Base-by-base conservation (phyloP, 2,329 filamentous ascomycete species). In the Sarocladium strictum region DNA sequence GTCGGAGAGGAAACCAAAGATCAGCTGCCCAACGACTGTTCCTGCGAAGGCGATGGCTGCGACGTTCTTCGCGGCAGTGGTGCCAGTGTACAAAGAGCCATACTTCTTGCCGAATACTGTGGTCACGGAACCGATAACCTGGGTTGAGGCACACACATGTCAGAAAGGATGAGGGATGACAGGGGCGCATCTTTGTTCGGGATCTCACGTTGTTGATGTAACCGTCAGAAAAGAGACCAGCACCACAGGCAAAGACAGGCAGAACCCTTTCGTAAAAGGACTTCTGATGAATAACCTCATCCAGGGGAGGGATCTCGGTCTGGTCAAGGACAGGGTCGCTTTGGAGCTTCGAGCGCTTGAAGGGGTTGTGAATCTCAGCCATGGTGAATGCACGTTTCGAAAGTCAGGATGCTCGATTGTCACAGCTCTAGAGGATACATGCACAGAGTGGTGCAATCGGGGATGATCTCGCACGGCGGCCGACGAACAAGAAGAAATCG, bases 211-310 rank as follows among this genome's bases (percentile, higher is more conserved):
- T 90, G 71, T 96, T 95, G 66, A 96, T 82, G 69, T 96, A 96
- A 15, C 92, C 92, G 69, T 96, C 92, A 23, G 87, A 91, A 71
- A 96, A 96, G 2, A 96, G 78, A 63, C 92, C 92, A 53, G 91
- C 89, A 59, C 92, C 92, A 65, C 90, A 96, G 41, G 91, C 91
- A 61, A 96, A 86, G 1, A 90, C 87, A 14, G 91, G 90, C 78
- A 80, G 41, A 3, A 59, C 62, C 2, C 60, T 54, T 21, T 61
- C 14, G 24, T 57, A 54, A 32, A 64, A 65, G 10, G 61, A 50
- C 57, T 61, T 64, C 33, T 47, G 55, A 52, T 53, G 29, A 11
- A 53, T 6, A n/a, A 26, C 55, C 19, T 40, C 23, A 26, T 59
- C 60, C 19, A 58, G 27, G 6, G 17, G 14, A 35, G n/a, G 26